Percentiles rank a stretch among this genome's conserved stretches.
Evolutionary conservation across 148 eudicot genomes (phyloP).

Genomic region (Chenopodium suecicum): DNA sequence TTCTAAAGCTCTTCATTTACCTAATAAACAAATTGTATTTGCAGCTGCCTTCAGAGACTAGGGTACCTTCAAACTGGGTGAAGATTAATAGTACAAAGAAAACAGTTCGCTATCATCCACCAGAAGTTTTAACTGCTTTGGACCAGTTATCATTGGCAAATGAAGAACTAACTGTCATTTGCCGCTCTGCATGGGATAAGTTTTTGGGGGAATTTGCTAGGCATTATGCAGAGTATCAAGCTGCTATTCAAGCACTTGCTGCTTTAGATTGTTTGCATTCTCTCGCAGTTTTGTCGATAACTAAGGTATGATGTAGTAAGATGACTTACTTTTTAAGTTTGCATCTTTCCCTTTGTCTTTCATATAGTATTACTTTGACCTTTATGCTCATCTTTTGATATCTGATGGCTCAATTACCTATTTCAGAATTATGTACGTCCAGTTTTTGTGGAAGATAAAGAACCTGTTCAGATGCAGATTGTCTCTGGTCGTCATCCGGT

Average conservation of each 20-base stretch:
- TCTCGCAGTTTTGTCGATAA: constrained; percentile 74
- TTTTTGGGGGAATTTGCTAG: constrained; percentile 60
- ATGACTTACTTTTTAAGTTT: constrained; percentile 2
- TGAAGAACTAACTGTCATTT: constrained; percentile 72
- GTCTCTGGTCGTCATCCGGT: constrained; percentile 89
- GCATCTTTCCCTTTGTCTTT: not conserved
- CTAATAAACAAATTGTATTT: constrained; percentile 3
- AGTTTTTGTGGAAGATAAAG: constrained; percentile 60
- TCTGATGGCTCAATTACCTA: constrained; percentile 11
- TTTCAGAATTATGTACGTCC: constrained; percentile 86
- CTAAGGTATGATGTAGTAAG: constrained; percentile 47
- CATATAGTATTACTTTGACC: not conserved
- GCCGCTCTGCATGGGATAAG: constrained; percentile 73
- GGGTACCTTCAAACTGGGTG: constrained; percentile 85
- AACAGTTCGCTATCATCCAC: constrained; percentile 88
- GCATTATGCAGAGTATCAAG: constrained; percentile 72
- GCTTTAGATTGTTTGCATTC: constrained; percentile 87
- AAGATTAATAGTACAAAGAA: constrained; percentile 93
- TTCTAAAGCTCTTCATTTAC: not conserved
- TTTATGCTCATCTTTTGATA: not conserved
- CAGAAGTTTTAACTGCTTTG: constrained; percentile 72
- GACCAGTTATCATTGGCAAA: constrained; percentile 73
- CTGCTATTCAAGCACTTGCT: constrained; percentile 90
- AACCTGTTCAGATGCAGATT: constrained; percentile 72
- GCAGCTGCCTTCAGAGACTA: constrained; percentile 71